These are phyloP conservation scores for Capsella rubella DNA, from an alignment of 441 rosid genomes.

Conservation along the genomic window DNA sequence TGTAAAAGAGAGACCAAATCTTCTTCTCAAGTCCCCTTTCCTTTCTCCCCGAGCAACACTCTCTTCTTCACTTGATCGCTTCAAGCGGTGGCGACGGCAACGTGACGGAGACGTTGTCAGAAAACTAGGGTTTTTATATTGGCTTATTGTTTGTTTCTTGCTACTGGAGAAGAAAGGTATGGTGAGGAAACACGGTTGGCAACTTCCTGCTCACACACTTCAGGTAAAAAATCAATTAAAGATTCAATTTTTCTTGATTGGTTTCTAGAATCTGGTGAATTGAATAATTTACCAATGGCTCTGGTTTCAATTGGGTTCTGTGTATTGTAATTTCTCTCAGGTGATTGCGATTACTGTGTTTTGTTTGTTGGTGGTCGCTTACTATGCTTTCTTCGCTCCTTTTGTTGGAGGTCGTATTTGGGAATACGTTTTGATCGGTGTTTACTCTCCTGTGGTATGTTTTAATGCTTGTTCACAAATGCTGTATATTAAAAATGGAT, in stretches of 20 bases:
- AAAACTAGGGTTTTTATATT: constrained; percentile 39
- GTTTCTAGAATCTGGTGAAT: background rate
- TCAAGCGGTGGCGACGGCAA: background rate
- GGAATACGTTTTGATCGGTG: constrained; percentile 58
- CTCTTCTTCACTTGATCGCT: background rate
- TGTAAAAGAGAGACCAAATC: background rate
- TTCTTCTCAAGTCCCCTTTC: background rate
- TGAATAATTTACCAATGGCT: background rate
- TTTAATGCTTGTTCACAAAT: constrained; percentile 6
- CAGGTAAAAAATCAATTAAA: constrained; percentile 55
- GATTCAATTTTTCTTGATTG: background rate
- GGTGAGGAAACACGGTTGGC: constrained; percentile 99
- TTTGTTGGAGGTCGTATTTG: constrained; percentile 72
- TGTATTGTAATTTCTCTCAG: constrained; percentile 33
- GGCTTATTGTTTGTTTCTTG: constrained; percentile 24
- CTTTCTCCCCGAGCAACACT: constrained; percentile 6
- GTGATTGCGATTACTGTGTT: constrained; percentile 82
- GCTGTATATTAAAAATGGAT: background rate
- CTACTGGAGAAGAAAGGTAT: constrained; percentile 55
- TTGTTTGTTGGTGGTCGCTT: constrained; percentile 72
- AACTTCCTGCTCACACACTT: constrained; percentile 90
- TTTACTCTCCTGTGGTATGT: constrained; percentile 77
- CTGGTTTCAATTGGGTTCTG: constrained; percentile 7
- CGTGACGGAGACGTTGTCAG: background rate
- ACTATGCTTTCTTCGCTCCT: constrained; percentile 80